These are phyloP conservation scores for Colletotrichum cuscutae DNA, from an alignment of 2,329 filamentous ascomycete species.

Conservation along the genomic window DNA sequence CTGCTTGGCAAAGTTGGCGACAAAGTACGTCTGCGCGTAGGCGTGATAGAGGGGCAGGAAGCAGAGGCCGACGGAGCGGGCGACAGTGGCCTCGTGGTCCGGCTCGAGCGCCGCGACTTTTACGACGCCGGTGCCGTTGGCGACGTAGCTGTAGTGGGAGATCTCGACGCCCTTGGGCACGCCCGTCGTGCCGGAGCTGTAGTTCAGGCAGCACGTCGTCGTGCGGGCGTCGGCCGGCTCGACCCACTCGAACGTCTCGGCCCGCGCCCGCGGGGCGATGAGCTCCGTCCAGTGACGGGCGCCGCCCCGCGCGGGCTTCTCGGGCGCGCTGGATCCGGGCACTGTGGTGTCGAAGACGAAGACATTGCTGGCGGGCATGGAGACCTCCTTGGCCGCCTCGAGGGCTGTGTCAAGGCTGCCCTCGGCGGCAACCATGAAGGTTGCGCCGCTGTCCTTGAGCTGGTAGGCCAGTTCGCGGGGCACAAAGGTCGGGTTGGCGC, in stretches of 20 bases:
- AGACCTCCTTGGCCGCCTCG: conserved; percentile 70
- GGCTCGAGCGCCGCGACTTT: conserved; percentile 56
- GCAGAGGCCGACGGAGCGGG: conserved; percentile 61
- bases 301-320: conserved; percentile 41
- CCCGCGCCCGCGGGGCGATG: conserved; percentile 61
- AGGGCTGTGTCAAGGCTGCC: conserved; percentile 70
- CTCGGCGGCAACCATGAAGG: conserved; percentile 73
- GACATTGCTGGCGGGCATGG: conserved; percentile 64
- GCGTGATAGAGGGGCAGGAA: conserved; percentile 84
- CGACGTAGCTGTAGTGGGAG: conserved; percentile 79
- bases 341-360: conserved; percentile 73
- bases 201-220: conserved; percentile 78
- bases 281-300: conserved; percentile 74
- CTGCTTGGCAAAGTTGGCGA: conserved; percentile 66
- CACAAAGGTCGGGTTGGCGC: conserved; percentile 76
- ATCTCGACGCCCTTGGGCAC: conserved; percentile 87
- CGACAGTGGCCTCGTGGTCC: conserved; percentile 55
- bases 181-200: conserved; percentile 82
- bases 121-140: conserved; percentile 74
- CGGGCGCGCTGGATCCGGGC: conserved; percentile 42
- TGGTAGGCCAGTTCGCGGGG: conserved; percentile 80
- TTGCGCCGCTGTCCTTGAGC: conserved; percentile 75
- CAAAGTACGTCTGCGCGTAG: conserved; percentile 77
- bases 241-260: conserved; percentile 71
- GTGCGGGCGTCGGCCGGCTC: conserved; percentile 61